Evolutionary conservation across 495 filamentous ascomycete genomes (phyloP).

Genomic region (Chaetomium tenue): DNA sequence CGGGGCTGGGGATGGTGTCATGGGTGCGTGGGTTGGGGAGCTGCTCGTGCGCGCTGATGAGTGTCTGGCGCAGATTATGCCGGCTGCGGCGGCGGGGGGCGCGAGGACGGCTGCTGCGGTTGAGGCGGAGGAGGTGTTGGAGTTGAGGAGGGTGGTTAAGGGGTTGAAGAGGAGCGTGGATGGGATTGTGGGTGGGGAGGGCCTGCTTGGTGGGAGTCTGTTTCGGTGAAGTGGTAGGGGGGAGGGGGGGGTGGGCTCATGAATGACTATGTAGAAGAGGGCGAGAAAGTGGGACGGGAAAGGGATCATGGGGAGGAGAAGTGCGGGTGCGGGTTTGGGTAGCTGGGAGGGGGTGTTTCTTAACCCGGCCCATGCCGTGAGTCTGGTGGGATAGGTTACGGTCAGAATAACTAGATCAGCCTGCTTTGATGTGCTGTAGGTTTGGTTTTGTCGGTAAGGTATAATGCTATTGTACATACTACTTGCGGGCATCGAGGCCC

Average conservation of each 20-base stretch:
- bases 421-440: neutral
- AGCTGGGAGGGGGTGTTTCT: neutral
- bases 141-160: conserved; percentile 24
- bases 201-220: conserved; percentile 27
- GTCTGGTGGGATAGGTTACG: neutral
- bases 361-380: neutral
- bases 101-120: conserved; percentile 8
- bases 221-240: conserved; percentile 18
- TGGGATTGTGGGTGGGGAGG: conserved; percentile 20
- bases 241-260: no score
- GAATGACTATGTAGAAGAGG: no score
- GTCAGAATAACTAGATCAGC: neutral
- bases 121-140: conserved; percentile 35
- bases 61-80: conserved; percentile 30
- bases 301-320: neutral
- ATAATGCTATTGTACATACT: conserved; percentile 4
- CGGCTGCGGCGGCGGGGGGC: neutral
- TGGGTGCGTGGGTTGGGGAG: conserved; percentile 45
- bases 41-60: conserved; percentile 44
- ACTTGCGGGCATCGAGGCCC: neutral
- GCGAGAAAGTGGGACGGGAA: neutral
- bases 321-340: neutral
- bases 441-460: neutral
- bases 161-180: conserved; percentile 34
- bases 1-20: conserved; percentile 33